phyloP scores from a whole-genome alignment of 2,329 filamentous ascomycete species.

The Didymella segeticola region DNA sequence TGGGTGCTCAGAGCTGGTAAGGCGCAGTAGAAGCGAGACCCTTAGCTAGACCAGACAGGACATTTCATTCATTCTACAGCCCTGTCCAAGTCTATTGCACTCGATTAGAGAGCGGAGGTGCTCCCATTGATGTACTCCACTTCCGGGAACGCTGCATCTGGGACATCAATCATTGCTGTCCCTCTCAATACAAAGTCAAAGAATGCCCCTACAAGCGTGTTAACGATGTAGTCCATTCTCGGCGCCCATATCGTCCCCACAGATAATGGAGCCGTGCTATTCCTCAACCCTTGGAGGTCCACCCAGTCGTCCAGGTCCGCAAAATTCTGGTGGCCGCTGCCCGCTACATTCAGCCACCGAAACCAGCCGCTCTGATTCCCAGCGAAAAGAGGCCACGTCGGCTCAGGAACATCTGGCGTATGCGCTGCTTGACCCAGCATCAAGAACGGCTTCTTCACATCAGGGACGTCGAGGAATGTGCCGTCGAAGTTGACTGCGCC shows the following conservation, averaged over 20 bases:
- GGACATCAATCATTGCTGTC: conserved; percentile 5
- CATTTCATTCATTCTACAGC: too few relatives aligned
- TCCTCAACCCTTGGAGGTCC: conserved; percentile 27
- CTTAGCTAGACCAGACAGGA: too few relatives aligned
- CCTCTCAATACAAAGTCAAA: conserved; percentile 23
- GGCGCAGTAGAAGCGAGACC: too few relatives aligned
- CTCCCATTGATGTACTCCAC: conserved; percentile 7
- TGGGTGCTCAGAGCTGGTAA: too few relatives aligned
- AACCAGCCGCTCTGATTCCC: conserved; percentile 31
- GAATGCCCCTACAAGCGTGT: conserved; percentile 18
- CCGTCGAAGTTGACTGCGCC: conserved; percentile 32
- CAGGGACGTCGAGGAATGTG: conserved; percentile 20
- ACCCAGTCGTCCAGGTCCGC: conserved; percentile 33
- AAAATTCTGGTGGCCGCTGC: conserved; percentile 29
- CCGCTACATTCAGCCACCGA: conserved; percentile 26
- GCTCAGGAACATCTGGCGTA: conserved; percentile 18
- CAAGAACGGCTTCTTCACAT: conserved; percentile 29
- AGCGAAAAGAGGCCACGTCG: conserved; percentile 28
- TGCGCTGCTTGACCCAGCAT: conserved; percentile 27
- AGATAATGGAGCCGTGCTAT: conserved; percentile 17
- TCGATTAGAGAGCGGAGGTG: too few relatives aligned
- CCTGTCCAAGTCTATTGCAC: too few relatives aligned
- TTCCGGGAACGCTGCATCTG: conserved; percentile 13
- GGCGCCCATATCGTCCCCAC: conserved; percentile 24
- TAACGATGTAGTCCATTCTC: conserved; percentile 29